Percentiles rank a stretch among this genome's conserved stretches.
Conservation (phyloP, 2,329 filamentous ascomycete species). For the Scytalidium lignicola region DNA sequence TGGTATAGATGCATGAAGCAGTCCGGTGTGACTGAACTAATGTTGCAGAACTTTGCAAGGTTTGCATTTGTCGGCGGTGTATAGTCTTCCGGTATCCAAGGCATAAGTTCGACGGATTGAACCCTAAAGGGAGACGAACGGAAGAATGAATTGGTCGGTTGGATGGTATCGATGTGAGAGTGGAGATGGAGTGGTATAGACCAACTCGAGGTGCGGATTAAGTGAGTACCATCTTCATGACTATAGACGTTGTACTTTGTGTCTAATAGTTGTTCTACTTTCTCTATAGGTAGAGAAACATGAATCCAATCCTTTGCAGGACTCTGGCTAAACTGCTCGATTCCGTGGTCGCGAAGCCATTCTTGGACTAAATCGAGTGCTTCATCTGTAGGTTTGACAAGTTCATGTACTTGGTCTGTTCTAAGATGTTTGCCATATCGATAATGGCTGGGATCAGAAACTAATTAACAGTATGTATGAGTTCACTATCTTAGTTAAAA, state of each 20-base stretch:
- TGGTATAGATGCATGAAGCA: slow-evolving; percentile 50
- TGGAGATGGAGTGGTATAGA: slow-evolving; percentile 53
- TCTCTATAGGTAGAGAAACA: slow-evolving; percentile 44
- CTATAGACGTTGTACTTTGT: slow-evolving; percentile 48
- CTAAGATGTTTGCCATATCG: slow-evolving; percentile 52
- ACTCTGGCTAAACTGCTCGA: slow-evolving; percentile 40
- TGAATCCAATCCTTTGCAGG: slow-evolving; percentile 54
- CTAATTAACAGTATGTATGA: slow-evolving; percentile 22
- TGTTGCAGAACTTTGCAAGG: slow-evolving; percentile 36
- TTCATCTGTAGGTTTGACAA: slow-evolving; percentile 48
- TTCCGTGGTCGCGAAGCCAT: slow-evolving; percentile 50
- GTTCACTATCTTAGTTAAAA: slow-evolving; percentile 5
- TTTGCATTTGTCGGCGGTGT: slow-evolving; percentile 24
- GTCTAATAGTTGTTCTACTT: slow-evolving; percentile 47
- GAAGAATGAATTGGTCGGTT: slow-evolving; percentile 57
- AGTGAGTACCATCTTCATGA: slow-evolving; percentile 45
- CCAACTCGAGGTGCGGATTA: slow-evolving; percentile 51
- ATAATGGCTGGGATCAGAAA: slow-evolving; percentile 46
- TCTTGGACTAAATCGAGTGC: slow-evolving; percentile 46
- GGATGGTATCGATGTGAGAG: slow-evolving; percentile 52
- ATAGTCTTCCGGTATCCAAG: slow-evolving; percentile 25
- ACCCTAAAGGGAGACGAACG: slow-evolving; percentile 24
- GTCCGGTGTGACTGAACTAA: slow-evolving; percentile 44
- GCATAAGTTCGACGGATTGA: slow-evolving; percentile 12
- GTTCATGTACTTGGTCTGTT: slow-evolving; percentile 44